Conservation (phyloP, 2,329 filamentous ascomycete species). For the Talaromyces amestolkiae region DNA sequence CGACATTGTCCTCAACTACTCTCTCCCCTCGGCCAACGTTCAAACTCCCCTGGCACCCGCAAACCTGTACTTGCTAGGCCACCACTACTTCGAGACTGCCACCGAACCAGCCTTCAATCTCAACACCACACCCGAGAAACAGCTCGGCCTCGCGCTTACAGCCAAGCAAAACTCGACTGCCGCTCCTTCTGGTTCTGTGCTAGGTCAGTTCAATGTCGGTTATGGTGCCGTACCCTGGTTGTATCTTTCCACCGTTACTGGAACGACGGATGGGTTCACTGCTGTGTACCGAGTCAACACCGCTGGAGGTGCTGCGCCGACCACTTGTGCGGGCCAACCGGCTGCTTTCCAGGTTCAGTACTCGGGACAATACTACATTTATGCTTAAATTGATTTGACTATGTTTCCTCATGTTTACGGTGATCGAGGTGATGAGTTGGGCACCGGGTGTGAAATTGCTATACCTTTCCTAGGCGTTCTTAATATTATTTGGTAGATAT, state of each 20-base stretch:
- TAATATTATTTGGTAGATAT: neutral
- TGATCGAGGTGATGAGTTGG: neutral
- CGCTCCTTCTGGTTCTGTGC: slow-evolving; percentile 62
- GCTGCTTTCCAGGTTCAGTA: slow-evolving; percentile 73
- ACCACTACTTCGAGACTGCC: slow-evolving; percentile 74
- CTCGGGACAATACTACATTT: slow-evolving; percentile 74
- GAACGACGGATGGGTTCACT: slow-evolving; percentile 62
- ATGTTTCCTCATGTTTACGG: neutral
- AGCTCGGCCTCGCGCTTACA: slow-evolving; percentile 58
- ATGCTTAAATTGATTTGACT: slow-evolving; percentile 22
- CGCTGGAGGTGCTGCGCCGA: slow-evolving; percentile 73
- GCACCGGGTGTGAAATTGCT: neutral
- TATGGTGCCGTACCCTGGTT: slow-evolving; percentile 77
- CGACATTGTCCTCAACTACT: slow-evolving; percentile 65
- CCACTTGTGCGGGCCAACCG: slow-evolving; percentile 65
- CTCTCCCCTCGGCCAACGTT: slow-evolving; percentile 46
- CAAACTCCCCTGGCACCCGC: slow-evolving; percentile 48
- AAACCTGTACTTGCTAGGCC: slow-evolving; percentile 65
- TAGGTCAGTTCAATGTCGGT: slow-evolving; percentile 57
- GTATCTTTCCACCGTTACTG: slow-evolving; percentile 57
- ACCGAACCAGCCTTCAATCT: slow-evolving; percentile 80
- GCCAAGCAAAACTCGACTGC: slow-evolving; percentile 59
- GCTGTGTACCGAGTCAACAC: slow-evolving; percentile 83
- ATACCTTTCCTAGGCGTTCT: neutral
- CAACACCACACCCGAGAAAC: slow-evolving; percentile 50